phyloP scores from a whole-genome alignment of 768 basidiomycete species.

The Mycena pura region DNA sequence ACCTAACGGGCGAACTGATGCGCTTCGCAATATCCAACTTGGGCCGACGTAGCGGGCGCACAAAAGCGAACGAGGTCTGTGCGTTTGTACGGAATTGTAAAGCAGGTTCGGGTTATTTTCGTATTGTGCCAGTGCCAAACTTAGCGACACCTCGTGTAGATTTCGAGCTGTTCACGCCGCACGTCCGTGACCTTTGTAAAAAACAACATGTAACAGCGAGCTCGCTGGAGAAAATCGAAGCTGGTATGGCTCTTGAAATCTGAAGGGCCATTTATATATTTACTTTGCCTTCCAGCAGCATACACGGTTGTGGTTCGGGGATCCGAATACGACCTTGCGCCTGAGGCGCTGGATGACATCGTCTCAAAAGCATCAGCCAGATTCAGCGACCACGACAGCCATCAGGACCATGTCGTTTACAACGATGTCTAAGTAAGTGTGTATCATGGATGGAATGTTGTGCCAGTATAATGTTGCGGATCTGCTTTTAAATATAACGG shows the following conservation, averaged over 20 bases:
- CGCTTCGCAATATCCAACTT: constrained; percentile 89
- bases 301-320: constrained; percentile 76
- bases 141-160: constrained; percentile 55
- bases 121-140: not conserved
- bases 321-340: constrained; percentile 75
- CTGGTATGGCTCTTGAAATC: constrained; percentile 57
- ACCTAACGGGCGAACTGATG: constrained; percentile 98
- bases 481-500: no score
- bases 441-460: not conserved
- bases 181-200: constrained; percentile 76
- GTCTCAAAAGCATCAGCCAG: constrained; percentile 56
- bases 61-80: constrained; percentile 68
- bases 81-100: constrained; percentile 77
- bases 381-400: no score
- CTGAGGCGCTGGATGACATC: constrained; percentile 73
- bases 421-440: not conserved
- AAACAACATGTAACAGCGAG: constrained; percentile 88
- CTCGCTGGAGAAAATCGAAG: constrained; percentile 95
- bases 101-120: constrained; percentile 66
- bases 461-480: no score
- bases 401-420: no score
- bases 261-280: no score
- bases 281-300: constrained; percentile 56
- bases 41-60: constrained; percentile 66
- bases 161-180: constrained; percentile 78